phyloP scores from a whole-genome alignment of 768 basidiomycete species.

The Russula dissimulans region DNA sequence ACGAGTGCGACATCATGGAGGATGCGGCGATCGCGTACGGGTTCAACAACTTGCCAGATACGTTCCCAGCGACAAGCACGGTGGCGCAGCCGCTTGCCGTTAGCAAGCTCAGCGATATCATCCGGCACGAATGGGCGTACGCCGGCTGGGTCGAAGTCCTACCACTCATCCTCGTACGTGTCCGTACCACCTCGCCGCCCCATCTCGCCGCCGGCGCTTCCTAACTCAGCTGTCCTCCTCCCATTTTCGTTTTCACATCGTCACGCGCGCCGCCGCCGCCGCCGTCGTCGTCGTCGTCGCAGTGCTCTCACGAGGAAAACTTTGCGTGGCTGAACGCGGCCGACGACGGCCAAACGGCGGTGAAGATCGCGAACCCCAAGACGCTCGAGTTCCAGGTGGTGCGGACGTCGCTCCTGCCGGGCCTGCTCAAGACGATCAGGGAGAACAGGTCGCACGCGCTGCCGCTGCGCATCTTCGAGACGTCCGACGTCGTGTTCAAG shows the following conservation, averaged over 20 bases:
- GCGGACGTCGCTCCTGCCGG: conserved; percentile 90
- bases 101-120: conserved; percentile 81
- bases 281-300: not conserved
- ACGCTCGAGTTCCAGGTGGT: conserved; percentile 97
- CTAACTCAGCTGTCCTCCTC: not conserved
- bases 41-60: conserved; percentile 90
- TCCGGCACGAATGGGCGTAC: conserved; percentile 85
- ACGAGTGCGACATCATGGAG: conserved; percentile 98
- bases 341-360: conserved; percentile 73
- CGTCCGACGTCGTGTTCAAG: conserved; percentile 88
- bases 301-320: conserved; percentile 99
- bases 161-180: conserved; percentile 80
- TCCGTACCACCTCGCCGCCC: not conserved
- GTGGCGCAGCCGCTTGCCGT: conserved; percentile 88
- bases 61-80: conserved; percentile 89
- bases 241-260: not conserved
- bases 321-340: conserved; percentile 84
- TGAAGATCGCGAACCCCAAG: conserved; percentile 95
- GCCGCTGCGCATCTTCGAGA: conserved; percentile 90
- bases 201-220: not conserved
- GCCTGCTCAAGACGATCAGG: conserved; percentile 91
- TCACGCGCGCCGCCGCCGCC: too few species aligned
- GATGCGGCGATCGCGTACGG: conserved; percentile 97
- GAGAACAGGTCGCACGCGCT: conserved; percentile 93
- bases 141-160: conserved; percentile 96